A percentile compares a stretch with the other conserved stretches of the same genome.
These are phyloP conservation scores for Fusarium torulosum DNA, from an alignment of 2,329 filamentous ascomycete genomes.

Conservation along the genomic window DNA sequence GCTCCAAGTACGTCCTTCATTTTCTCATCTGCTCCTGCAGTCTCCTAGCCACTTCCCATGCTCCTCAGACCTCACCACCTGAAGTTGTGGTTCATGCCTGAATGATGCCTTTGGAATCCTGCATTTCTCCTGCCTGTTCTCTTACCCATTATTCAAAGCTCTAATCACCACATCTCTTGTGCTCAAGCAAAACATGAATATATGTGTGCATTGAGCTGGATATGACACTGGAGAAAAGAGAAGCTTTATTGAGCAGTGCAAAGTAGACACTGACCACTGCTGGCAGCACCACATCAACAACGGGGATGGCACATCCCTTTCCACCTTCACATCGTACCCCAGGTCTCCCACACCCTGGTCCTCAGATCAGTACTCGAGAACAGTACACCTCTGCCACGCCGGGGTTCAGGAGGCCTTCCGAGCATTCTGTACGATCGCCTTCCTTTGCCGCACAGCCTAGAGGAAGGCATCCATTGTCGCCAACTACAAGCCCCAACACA, in stretches of 20 bases:
- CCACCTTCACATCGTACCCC: constrained; percentile 58
- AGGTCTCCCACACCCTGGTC: constrained; percentile 64
- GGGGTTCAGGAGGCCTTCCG: constrained; percentile 62
- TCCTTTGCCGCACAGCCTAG: constrained; percentile 60
- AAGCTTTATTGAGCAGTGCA: constrained; percentile 14
- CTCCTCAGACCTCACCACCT: constrained; percentile 8
- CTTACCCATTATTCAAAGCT: neutral
- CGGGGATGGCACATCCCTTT: constrained; percentile 70
- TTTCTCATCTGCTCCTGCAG: constrained; percentile 5
- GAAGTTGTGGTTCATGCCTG: constrained; percentile 2
- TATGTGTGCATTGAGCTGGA: constrained; percentile 15
- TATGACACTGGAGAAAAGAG: constrained; percentile 14
- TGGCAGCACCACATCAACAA: constrained; percentile 62
- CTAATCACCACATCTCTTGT: constrained; percentile 1
- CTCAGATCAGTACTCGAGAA: constrained; percentile 64
- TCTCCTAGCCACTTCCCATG: constrained; percentile 8
- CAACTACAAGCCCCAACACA: constrained; percentile 63
- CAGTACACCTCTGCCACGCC: constrained; percentile 66
- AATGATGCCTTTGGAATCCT: constrained; percentile 5
- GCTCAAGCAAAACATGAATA: neutral
- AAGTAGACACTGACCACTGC: constrained; percentile 40
- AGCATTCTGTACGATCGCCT: constrained; percentile 65
- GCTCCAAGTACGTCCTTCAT: constrained; percentile 63
- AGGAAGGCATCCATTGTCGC: constrained; percentile 66
- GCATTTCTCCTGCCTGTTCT: neutral